Base-by-base conservation (phyloP, 1,284 basidiomycete genomes). In the Kalmanozyma brasiliensis region DNA sequence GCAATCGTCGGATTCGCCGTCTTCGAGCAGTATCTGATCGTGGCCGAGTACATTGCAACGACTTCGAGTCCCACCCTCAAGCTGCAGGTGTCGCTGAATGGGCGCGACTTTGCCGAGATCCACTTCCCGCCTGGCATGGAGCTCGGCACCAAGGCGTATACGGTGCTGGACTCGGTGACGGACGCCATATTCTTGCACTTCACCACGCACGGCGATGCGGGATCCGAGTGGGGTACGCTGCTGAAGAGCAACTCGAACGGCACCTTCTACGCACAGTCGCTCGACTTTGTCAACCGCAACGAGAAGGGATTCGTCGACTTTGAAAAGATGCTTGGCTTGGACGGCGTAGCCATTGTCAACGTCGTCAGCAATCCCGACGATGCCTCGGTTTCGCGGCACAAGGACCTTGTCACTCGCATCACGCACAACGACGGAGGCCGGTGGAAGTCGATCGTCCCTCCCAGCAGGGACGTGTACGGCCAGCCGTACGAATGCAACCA, bases 221-320 rank as follows among this genome's bases (percentile, higher is more conserved):
- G 85, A 16, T 90, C 89, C 8, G 92, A 87, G 81, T 98, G 91
- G 89, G 95, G 95, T 44, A 91, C 88, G 76, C 89, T 98, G 72
- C 89, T 98, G 80, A 98, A 83, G 94, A 83, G 96, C 42, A 98
- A 98, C 84, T 96, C 91, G 38, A 98, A 98, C 79, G 95, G 95
- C 32, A 98, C 96, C 0, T 98, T 97, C 85, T 98, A 93, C 81
- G 88, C 91, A 23, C 82, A 94, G 16, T 92, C 93, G 0, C 80
- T 91, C 44, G 90, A 92, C 73, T 87, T 93, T 74, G 95, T 93
- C 59, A 98, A 98, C 83, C 88, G 95, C 23, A 90, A 98, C 81
- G 84, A 87, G 0, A 82, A 85, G 0, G 95, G 96, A 14, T 98
- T 88, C 75, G 95, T 94, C 42, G 96, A 99, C 83, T 99, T 98